A percentile compares a stretch with the other conserved stretches of the same genome.
phyloP scores from a whole-genome alignment of 176 grass and related monocot species.

The Oryza glaberrima region DNA sequence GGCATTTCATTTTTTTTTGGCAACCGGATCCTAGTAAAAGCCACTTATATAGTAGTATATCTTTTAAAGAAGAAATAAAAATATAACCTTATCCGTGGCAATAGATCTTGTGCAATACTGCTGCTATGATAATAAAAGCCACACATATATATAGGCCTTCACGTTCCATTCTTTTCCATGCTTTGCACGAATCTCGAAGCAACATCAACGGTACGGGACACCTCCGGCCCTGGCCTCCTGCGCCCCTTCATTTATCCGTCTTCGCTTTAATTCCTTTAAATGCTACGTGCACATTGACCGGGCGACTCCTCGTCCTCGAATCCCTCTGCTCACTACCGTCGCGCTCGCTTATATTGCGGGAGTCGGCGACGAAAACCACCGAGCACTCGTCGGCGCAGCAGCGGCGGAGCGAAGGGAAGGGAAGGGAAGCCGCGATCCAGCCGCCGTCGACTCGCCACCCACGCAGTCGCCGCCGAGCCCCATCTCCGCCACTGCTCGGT shows the following conservation, averaged over 20 bases:
- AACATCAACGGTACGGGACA: background rate
- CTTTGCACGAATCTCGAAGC: background rate
- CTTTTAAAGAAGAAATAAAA: too few species aligned
- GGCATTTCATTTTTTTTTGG: too few species aligned
- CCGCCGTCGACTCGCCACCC: background rate
- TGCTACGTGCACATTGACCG: conserved; percentile 48
- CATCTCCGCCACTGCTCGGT: background rate
- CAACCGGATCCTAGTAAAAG: too few species aligned
- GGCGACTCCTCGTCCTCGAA: background rate
- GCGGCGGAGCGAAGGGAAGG: background rate
- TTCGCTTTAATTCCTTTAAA: conserved; percentile 11
- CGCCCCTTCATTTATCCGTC: background rate
- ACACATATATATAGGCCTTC: too few species aligned
- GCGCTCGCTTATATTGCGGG: background rate
- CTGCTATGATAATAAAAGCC: too few species aligned
- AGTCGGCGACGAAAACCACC: conserved; percentile 11
- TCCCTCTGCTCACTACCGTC: background rate
- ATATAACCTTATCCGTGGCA: too few species aligned
- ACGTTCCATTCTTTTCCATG: background rate
- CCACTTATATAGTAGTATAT: too few species aligned
- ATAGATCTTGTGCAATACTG: too few species aligned
- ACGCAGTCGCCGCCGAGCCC: background rate
- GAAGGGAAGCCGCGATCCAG: conserved; percentile 7
- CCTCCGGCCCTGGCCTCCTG: background rate
- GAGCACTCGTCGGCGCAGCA: background rate